phyloP scores from a whole-genome alignment of 371 early-diverging fungal genomes.

The Phascolomyces articulosus region DNA sequence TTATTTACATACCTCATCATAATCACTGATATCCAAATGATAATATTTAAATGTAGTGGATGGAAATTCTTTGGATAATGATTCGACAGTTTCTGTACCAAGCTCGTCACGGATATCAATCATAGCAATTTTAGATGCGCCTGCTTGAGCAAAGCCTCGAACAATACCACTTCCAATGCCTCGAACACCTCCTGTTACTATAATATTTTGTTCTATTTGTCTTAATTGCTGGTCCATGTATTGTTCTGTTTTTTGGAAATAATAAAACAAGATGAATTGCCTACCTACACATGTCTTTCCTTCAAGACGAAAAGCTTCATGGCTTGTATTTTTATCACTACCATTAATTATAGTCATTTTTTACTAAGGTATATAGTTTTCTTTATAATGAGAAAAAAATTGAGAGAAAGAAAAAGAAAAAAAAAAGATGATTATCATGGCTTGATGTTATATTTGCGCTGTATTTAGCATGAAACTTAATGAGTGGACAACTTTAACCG shows the following conservation, averaged over 20 bases:
- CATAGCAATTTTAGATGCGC: slow-evolving; percentile 22
- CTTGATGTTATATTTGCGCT: background rate
- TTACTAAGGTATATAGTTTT: background rate
- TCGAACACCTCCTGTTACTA: slow-evolving; percentile 36
- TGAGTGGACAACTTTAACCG: no score
- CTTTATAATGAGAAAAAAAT: background rate
- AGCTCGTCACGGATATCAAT: slow-evolving; percentile 27
- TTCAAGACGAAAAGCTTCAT: slow-evolving; percentile 18
- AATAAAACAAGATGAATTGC: background rate
- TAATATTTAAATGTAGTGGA: slow-evolving; percentile 21
- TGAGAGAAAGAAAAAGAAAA: background rate
- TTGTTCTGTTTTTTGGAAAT: background rate
- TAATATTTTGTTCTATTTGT: no score
- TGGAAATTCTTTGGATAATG: slow-evolving; percentile 17
- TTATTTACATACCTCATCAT: slow-evolving; percentile 19
- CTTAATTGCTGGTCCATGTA: background rate
- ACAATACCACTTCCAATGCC: slow-evolving; percentile 34
- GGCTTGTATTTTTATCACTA: slow-evolving; percentile 9
- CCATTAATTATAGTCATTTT: slow-evolving; percentile 1
- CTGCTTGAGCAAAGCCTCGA: slow-evolving; percentile 25
- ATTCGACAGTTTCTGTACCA: slow-evolving; percentile 14
- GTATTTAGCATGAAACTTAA: no score
- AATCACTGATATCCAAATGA: slow-evolving; percentile 27
- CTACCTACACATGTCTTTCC: slow-evolving; percentile 31
- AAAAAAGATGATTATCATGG: background rate